phyloP scores from a whole-genome alignment of 2,329 filamentous ascomycete species.

The Dothidotthia symphoricarpi region DNA sequence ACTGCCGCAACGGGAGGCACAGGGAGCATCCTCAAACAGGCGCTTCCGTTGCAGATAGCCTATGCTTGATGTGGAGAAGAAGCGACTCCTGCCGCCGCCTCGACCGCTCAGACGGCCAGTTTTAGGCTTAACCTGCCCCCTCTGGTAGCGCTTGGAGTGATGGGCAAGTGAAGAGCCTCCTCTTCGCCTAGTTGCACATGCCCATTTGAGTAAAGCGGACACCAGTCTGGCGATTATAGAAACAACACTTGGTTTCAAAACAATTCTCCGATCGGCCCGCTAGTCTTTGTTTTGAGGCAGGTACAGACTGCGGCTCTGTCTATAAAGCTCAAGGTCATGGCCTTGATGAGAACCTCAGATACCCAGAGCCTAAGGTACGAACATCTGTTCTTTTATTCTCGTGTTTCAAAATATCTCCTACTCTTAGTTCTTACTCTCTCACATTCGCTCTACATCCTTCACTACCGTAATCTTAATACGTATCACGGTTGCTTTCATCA shows the following conservation, averaged over 20 bases:
- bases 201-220: constrained; percentile 25
- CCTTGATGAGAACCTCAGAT: constrained; percentile 24
- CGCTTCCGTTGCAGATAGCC: constrained; percentile 31
- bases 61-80: constrained; percentile 25
- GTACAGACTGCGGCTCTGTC: constrained; percentile 26
- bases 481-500: constrained; percentile 26
- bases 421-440: constrained; percentile 29
- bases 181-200: constrained; percentile 31
- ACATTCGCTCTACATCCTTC: constrained; percentile 32
- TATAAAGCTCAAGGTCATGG: constrained; percentile 34
- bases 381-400: constrained; percentile 35
- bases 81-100: constrained; percentile 23
- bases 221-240: constrained; percentile 43
- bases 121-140: constrained; percentile 26
- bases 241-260: constrained; percentile 42
- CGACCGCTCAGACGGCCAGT: constrained; percentile 34
- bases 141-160: constrained; percentile 33
- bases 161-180: constrained; percentile 32
- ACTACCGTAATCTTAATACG: constrained; percentile 35
- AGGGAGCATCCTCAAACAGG: constrained; percentile 36
- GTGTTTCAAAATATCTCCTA: constrained; percentile 33
- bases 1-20: constrained; percentile 34
- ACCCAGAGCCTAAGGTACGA: constrained; percentile 26
- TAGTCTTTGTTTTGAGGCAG: constrained; percentile 28
- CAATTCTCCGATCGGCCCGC: constrained; percentile 38